phyloP scores from a whole-genome alignment of 208 protist species.

The Trypanosoma mega region DNA sequence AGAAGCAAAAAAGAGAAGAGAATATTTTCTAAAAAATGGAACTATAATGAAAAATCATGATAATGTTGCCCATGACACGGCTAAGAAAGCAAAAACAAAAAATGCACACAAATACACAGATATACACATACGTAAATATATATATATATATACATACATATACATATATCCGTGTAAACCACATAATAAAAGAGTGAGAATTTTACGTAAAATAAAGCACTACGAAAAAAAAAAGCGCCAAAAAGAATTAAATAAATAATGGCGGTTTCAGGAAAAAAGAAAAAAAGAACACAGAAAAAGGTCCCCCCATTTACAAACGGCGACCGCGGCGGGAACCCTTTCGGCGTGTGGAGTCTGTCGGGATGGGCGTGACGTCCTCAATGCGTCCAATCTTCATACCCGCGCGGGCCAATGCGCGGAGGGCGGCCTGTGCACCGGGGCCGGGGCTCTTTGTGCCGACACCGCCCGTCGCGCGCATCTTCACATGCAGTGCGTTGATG shows the following conservation, averaged over 20 bases:
- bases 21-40: too few species aligned
- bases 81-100: constrained; percentile 20
- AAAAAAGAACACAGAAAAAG: constrained; percentile 22
- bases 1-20: constrained; percentile 1
- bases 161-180: neutral
- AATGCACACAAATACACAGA: neutral
- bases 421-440: constrained; percentile 98
- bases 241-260: constrained; percentile 33
- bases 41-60: neutral
- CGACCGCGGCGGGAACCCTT: constrained; percentile 99
- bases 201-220: constrained; percentile 14
- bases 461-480: constrained; percentile 99
- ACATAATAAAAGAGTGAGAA: neutral
- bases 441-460: constrained; percentile 98
- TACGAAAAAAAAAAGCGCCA: constrained; percentile 27
- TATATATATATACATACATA: too few species aligned
- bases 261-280: constrained; percentile 77
- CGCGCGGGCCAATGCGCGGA: constrained; percentile 98
- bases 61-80: neutral
- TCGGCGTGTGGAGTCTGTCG: constrained; percentile 98
- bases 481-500: constrained; percentile 99
- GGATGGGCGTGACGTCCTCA: constrained; percentile 99
- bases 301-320: constrained; percentile 81
- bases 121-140: too few species aligned
- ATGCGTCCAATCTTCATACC: constrained; percentile 99